A percentile compares a stretch with the other conserved stretches of the same genome.
Evolutionary conservation across 352 stramenopile genomes (phyloP).

Genomic region (Phytophthora megakarya): DNA sequence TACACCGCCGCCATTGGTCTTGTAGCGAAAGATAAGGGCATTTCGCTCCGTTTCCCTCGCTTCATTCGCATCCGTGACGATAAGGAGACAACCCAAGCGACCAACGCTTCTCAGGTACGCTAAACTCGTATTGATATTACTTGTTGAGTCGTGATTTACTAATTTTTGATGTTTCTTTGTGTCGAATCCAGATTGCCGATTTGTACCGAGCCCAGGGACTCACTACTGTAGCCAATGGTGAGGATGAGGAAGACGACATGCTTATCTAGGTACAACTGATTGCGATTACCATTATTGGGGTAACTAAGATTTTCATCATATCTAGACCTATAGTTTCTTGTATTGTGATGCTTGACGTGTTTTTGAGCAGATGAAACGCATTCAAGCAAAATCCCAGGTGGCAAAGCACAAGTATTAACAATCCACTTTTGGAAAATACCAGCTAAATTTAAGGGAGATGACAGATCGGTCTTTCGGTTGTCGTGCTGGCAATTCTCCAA

Average conservation of each 20-base stretch:
- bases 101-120: slow-evolving; percentile 94
- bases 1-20: slow-evolving; percentile 96
- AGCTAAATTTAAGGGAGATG: slow-evolving; percentile 32
- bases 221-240: slow-evolving; percentile 59
- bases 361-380: slow-evolving; percentile 28
- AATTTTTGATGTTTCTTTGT: slow-evolving; percentile 1
- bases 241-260: slow-evolving; percentile 80
- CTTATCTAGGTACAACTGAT: slow-evolving; percentile 64
- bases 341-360: slow-evolving; percentile 12
- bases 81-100: slow-evolving; percentile 97
- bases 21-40: slow-evolving; percentile 92
- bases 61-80: slow-evolving; percentile 98
- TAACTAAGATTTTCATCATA: slow-evolving; percentile 17
- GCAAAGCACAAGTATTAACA: not conserved
- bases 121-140: not conserved
- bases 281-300: not conserved
- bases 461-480: slow-evolving; percentile 16
- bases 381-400: slow-evolving; percentile 16
- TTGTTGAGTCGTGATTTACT: not conserved
- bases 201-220: slow-evolving; percentile 81
- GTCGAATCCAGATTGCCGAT: slow-evolving; percentile 67
- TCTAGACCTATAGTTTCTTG: slow-evolving; percentile 1
- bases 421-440: slow-evolving; percentile 21
- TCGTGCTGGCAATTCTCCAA: slow-evolving; percentile 1
- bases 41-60: slow-evolving; percentile 98